Evolutionary conservation across 345 rosid genomes (phyloP).

Genomic region (Geranium brycei): DNA sequence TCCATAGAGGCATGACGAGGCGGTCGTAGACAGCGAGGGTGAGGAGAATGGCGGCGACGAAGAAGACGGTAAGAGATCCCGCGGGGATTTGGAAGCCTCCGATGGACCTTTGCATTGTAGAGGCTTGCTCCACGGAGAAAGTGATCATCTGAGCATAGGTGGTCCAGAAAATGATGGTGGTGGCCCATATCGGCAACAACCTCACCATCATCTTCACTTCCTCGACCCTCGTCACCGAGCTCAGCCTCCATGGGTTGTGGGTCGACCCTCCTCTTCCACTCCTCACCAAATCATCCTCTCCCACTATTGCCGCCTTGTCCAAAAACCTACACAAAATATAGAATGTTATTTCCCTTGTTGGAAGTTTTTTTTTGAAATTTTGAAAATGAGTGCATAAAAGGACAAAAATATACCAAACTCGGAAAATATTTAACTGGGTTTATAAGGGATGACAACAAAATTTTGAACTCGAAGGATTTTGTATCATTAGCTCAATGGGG

Average conservation of each 20-base stretch:
- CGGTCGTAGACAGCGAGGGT: constrained; percentile 43
- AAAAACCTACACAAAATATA: constrained; percentile 22
- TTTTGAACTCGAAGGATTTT: too few species aligned
- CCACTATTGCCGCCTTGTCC: constrained; percentile 47
- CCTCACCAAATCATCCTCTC: constrained; percentile 26
- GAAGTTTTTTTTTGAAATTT: too few species aligned
- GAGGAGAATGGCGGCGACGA: constrained; percentile 37
- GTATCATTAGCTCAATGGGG: too few species aligned
- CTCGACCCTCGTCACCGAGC: constrained; percentile 49
- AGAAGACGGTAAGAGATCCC: constrained; percentile 50
- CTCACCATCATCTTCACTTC: constrained; percentile 51
- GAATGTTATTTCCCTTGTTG: too few species aligned
- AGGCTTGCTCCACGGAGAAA: constrained; percentile 56
- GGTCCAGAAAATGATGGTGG: constrained; percentile 57
- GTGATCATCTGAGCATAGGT: constrained; percentile 55
- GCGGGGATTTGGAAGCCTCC: constrained; percentile 52
- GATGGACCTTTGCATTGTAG: constrained; percentile 44
- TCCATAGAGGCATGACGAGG: constrained; percentile 42
- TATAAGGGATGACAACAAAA: too few species aligned
- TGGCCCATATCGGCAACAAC: constrained; percentile 57
- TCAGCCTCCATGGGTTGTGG: constrained; percentile 46
- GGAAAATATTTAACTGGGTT: too few species aligned
- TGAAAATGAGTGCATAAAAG: too few species aligned
- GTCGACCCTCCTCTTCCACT: constrained; percentile 4
- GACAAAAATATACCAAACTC: too few species aligned